Conservation (phyloP, 192 early-diverging fungal genomes). For the Coemansia sp. region DNA sequence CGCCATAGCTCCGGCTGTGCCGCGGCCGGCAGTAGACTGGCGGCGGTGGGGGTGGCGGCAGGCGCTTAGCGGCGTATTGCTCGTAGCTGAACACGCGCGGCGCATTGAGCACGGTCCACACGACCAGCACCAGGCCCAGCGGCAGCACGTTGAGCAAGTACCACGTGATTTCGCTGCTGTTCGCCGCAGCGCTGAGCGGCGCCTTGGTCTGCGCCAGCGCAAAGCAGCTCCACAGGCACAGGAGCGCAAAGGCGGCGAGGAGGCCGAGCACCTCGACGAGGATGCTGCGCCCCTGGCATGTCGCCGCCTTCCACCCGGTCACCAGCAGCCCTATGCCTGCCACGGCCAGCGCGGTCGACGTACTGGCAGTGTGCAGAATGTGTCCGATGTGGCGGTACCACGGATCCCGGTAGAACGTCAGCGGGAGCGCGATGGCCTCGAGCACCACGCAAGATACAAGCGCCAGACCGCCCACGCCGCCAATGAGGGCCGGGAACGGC, state of each 20-base stretch:
- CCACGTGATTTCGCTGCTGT: constrained; percentile 28
- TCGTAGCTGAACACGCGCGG: constrained; percentile 14
- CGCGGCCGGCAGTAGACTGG: not conserved
- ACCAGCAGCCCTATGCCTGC: constrained; percentile 20
- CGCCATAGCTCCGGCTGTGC: not conserved
- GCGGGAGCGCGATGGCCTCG: constrained; percentile 20
- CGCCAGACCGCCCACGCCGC: not conserved
- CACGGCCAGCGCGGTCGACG: constrained; percentile 7
- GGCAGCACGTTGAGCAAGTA: constrained; percentile 44
- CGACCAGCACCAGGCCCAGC: constrained; percentile 25
- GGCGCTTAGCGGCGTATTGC: not conserved
- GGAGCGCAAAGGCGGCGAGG: constrained; percentile 9
- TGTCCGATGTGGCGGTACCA: constrained; percentile 17
- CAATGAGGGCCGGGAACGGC: constrained; percentile 1
- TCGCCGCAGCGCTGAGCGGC: constrained; percentile 10
- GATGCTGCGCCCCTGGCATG: not conserved
- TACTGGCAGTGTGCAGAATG: constrained; percentile 10
- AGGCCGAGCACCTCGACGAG: constrained; percentile 6
- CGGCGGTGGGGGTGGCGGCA: not conserved
- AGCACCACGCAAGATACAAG: constrained; percentile 8
- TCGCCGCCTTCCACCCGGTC: constrained; percentile 10
- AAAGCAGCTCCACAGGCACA: constrained; percentile 31
- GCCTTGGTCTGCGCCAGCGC: constrained; percentile 28
- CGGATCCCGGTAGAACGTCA: constrained; percentile 1
- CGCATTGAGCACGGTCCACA: constrained; percentile 32